Evolutionary conservation across 345 rosid genomes (phyloP).

Genomic region (Stellera chamaejasme): DNA sequence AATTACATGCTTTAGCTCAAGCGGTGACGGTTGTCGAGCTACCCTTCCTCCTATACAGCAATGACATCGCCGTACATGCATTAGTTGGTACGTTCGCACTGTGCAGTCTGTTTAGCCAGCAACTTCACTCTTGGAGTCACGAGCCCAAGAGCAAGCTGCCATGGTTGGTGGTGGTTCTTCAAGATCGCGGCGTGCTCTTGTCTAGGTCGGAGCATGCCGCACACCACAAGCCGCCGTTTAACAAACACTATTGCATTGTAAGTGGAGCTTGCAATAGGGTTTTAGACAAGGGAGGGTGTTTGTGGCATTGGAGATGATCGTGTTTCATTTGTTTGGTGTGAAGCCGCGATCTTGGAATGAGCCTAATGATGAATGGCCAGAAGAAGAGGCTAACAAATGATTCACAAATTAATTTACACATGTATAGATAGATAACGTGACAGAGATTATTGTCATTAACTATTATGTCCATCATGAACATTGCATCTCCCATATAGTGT

Average conservation of each 20-base stretch:
- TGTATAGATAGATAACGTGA: no score
- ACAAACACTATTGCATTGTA: conserved; percentile 76
- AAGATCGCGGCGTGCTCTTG: conserved; percentile 57
- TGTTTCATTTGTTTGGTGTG: conserved; percentile 45
- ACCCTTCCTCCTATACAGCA: conserved; percentile 37
- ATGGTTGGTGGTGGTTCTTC: conserved; percentile 41
- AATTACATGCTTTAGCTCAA: conserved; percentile 56
- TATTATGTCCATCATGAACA: no score
- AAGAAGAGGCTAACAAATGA: conserved; percentile 18
- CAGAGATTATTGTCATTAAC: no score
- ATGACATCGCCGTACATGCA: conserved; percentile 34
- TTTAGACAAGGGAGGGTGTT: conserved; percentile 46
- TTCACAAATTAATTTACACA: no score
- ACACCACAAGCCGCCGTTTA: conserved; percentile 69
- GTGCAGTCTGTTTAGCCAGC: conserved; percentile 78
- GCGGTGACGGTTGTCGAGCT: conserved; percentile 43
- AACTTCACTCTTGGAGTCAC: conserved; percentile 89
- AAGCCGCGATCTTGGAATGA: conserved; percentile 73
- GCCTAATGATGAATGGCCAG: conserved; percentile 47
- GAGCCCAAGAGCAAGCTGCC: conserved; percentile 76
- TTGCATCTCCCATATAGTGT: no score
- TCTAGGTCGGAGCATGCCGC: conserved; percentile 48
- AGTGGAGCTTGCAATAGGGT: conserved; percentile 68
- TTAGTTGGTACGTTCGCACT: conserved; percentile 46
- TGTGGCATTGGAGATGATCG: conserved; percentile 56